Evolutionary conservation across 2,329 filamentous ascomycete genomes (phyloP).

Genomic region (Colletotrichum spaethianum): DNA sequence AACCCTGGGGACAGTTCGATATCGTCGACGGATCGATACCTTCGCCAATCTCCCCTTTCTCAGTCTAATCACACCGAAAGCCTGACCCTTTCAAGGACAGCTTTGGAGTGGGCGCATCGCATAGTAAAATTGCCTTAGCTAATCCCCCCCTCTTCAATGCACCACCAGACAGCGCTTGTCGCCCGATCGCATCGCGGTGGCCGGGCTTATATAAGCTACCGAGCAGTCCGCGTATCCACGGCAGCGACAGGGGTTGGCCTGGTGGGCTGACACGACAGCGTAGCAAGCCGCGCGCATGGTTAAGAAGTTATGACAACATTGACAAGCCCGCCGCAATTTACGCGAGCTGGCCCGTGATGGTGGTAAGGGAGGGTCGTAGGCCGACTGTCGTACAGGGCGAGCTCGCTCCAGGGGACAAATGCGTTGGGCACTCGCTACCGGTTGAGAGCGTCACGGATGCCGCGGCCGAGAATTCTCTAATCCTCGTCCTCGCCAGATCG

Average conservation of each 20-base stretch:
- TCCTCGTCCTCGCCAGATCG: not conserved
- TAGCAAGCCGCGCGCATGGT: conserved; percentile 39
- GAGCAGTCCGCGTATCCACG: conserved; percentile 33
- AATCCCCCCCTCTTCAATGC: conserved; percentile 11
- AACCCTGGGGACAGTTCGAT: not conserved
- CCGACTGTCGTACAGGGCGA: not conserved
- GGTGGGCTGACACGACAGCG: conserved; percentile 37
- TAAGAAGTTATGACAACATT: conserved; percentile 36
- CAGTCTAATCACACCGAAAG: not conserved
- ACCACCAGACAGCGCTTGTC: not conserved
- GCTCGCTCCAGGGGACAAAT: not conserved
- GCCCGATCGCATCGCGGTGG: conserved; percentile 14
- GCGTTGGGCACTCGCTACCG: not conserved
- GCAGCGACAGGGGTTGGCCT: conserved; percentile 28
- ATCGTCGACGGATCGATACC: not conserved
- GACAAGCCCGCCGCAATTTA: conserved; percentile 36
- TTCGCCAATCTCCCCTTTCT: not conserved
- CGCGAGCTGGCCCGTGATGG: conserved; percentile 19
- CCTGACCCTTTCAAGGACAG: not conserved
- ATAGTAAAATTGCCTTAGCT: conserved; percentile 5
- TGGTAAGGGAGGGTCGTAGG: not conserved
- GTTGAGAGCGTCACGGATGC: not conserved
- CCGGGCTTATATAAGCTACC: conserved; percentile 33
- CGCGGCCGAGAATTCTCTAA: not conserved
- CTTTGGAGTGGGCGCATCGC: conserved; percentile 10